These are phyloP conservation scores for Penicillium decumbens DNA, from an alignment of 2,329 filamentous ascomycete species.

Conservation along the genomic window DNA sequence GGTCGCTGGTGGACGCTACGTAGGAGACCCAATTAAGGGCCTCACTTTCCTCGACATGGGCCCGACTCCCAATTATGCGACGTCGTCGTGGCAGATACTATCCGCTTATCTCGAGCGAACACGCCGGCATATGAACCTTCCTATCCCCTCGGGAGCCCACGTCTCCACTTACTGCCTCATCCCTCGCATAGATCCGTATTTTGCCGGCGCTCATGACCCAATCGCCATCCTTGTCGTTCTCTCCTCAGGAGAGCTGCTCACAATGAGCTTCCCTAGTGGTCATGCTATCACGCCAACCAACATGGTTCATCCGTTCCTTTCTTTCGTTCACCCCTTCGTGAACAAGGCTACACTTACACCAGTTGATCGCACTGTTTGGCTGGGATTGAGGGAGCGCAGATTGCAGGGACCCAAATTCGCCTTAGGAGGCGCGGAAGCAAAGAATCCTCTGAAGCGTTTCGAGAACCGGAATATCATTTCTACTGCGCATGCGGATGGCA, in stretches of 20 bases:
- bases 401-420: slow-evolving; percentile 72
- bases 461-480: slow-evolving; percentile 81
- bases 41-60: slow-evolving; percentile 88
- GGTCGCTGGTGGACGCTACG: slow-evolving; percentile 72
- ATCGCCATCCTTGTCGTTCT: slow-evolving; percentile 76
- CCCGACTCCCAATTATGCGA: slow-evolving; percentile 81
- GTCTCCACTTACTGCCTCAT: slow-evolving; percentile 78
- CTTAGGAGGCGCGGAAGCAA: slow-evolving; percentile 70
- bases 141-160: slow-evolving; percentile 71
- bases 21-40: slow-evolving; percentile 65
- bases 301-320: slow-evolving; percentile 80
- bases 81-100: slow-evolving; percentile 81
- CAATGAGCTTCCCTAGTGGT: slow-evolving; percentile 86
- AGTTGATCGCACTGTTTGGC: slow-evolving; percentile 75
- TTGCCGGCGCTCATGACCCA: slow-evolving; percentile 81
- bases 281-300: slow-evolving; percentile 89
- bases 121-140: slow-evolving; percentile 66
- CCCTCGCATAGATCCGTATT: slow-evolving; percentile 78
- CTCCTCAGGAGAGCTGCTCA: slow-evolving; percentile 81
- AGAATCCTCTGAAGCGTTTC: slow-evolving; percentile 66
- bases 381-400: slow-evolving; percentile 82
- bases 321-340: slow-evolving; percentile 86
- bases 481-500: slow-evolving; percentile 84
- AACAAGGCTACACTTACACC: slow-evolving; percentile 66
- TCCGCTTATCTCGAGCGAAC: slow-evolving; percentile 71